Conservation (phyloP, 2,329 filamentous ascomycete species). For the Epicoccum sorghinum region DNA sequence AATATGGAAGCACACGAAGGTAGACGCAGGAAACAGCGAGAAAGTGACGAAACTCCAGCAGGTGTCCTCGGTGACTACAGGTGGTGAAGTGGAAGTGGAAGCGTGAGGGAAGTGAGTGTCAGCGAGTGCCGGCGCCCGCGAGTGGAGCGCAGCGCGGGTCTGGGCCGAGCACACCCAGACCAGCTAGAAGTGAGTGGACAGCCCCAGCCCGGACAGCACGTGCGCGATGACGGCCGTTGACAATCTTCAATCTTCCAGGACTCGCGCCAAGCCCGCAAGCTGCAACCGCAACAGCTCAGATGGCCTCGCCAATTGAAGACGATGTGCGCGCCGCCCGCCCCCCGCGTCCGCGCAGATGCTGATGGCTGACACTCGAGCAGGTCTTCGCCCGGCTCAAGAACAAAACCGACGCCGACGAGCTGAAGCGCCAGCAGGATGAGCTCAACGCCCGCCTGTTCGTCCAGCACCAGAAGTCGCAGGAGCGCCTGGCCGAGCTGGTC, state of each 20-base stretch:
- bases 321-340: conserved; percentile 47
- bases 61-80: neutral
- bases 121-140: too few relatives aligned
- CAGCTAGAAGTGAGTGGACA: neutral
- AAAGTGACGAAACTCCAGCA: neutral
- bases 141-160: neutral
- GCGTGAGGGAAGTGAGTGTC: neutral
- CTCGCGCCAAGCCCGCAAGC: conserved; percentile 33
- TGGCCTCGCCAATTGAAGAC: conserved; percentile 53
- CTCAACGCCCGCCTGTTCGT: conserved; percentile 64
- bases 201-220: neutral
- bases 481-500: conserved; percentile 70
- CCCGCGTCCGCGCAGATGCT: neutral
- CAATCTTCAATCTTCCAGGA: conserved; percentile 6
- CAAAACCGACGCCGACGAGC: conserved; percentile 63
- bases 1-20: neutral
- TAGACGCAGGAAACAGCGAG: neutral
- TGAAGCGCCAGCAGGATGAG: conserved; percentile 65
- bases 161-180: neutral
- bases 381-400: conserved; percentile 66
- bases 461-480: conserved; percentile 67
- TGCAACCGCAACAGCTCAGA: conserved; percentile 40
- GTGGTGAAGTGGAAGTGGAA: neutral
- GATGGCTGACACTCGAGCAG: conserved; percentile 42
- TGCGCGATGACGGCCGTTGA: conserved; percentile 8